Base-by-base conservation (phyloP, 169 alveolate genomes). In the Miamiensis avidus region DNA sequence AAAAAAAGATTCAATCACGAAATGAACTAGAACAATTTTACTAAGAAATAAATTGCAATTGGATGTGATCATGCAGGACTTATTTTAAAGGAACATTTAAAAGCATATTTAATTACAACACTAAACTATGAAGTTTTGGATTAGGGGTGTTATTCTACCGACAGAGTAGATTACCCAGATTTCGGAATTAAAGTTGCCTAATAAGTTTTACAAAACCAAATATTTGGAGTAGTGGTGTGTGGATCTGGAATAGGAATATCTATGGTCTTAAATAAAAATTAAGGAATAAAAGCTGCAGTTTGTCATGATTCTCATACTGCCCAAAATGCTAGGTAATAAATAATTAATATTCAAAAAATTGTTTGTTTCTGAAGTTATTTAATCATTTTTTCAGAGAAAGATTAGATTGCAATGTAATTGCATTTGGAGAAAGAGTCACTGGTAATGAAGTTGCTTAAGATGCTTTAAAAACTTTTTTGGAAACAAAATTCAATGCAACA, bases 161-260 rank as follows among this genome's bases (percentile, higher is more conserved):
- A 81, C 27, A 78, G 89, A 74, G 82, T 84, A 31, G 95, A 92
- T 76, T 92, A 88, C 75, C 92, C 92, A 34, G 90, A 85, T 31
- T 89, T 84, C 73, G 93, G 91, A 11, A 34, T 29, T 34, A 74
- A 49, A 25, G 91, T 85, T 6, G 82, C 92, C 72, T 65, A 84
- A 82, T 78, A 85, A 33, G 83, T 89, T 0, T 29, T 87, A 25
- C 74, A 75, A 65, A 82, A 85, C 29, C 76, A 34, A 29, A 75
- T 74, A 49, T 73, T 74, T 33, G 95, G 93, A 31, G 76, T 92
- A 28, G 32, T 89, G 16, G 74, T 87, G 28, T 93, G 96, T 76
- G 96, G 95, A 77, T 82, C 89, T 34, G 96, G 96, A 25, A 84
- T 93, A 25, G 96, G 95, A 73, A 89, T 89, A 32, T 91, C 95